Conservation (phyloP, 345 rosid genomes). For the Litchi chinensis region DNA sequence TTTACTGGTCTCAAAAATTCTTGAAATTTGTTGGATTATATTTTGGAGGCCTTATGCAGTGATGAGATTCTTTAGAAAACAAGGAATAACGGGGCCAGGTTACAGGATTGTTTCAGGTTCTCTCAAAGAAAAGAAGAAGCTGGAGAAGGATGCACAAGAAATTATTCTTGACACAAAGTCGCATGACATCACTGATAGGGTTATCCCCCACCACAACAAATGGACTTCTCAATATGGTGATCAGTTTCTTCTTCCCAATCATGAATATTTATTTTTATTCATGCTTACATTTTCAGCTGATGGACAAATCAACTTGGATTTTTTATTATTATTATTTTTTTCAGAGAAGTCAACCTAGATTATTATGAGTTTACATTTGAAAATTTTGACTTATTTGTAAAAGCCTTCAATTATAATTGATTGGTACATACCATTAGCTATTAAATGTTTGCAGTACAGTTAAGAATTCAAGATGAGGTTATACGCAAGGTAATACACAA, state of each 20-base stretch:
- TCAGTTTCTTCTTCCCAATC: neutral
- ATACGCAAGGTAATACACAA: no score
- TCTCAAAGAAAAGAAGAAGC: conserved; percentile 17
- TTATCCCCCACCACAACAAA: conserved; percentile 27
- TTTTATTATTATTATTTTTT: no score
- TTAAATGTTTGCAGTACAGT: no score
- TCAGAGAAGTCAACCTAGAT: no score
- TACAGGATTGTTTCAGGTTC: conserved; percentile 34
- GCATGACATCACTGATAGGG: conserved; percentile 27
- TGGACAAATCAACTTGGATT: no score
- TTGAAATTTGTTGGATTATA: conserved; percentile 12
- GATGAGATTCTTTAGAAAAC: conserved; percentile 28
- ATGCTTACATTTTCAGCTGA: no score
- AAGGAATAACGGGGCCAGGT: conserved; percentile 38
- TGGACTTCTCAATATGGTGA: conserved; percentile 35
- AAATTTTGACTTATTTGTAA: no score
- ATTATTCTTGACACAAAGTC: conserved; percentile 27
- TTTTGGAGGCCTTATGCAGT: conserved; percentile 38
- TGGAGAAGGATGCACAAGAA: conserved; percentile 14
- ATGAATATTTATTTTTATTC: neutral
- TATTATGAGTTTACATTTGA: no score
- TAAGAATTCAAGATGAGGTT: no score
- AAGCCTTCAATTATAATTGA: no score
- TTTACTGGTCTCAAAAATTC: conserved; percentile 7
- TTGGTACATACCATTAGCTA: no score